A percentile compares a stretch with the other conserved stretches of the same genome.
Conservation (phyloP, 495 filamentous ascomycete species). For the Pyrenopolyporus hunteri region DNA sequence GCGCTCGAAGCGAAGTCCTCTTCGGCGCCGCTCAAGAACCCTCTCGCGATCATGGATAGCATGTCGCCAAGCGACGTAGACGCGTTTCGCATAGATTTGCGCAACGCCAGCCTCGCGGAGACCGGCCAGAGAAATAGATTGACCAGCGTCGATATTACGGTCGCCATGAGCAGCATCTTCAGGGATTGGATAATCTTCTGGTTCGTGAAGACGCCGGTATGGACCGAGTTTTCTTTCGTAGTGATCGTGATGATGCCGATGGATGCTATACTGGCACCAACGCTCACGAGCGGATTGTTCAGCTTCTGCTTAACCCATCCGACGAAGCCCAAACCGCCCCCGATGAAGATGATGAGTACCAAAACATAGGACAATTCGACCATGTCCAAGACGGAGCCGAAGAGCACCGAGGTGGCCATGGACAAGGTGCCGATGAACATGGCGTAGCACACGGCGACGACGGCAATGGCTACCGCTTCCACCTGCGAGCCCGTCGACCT, state of each 20-base stretch:
- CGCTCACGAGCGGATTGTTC: slow-evolving; percentile 85
- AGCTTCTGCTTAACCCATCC: slow-evolving; percentile 92
- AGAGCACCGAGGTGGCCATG: slow-evolving; percentile 83
- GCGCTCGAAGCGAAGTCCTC: slow-evolving; percentile 68
- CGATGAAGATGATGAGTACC: slow-evolving; percentile 85
- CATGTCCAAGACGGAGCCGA: slow-evolving; percentile 67
- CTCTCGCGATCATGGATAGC: slow-evolving; percentile 79
- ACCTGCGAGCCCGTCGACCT: slow-evolving; percentile 88
- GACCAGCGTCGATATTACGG: slow-evolving; percentile 73
- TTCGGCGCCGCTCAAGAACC: slow-evolving; percentile 86
- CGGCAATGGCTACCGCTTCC: slow-evolving; percentile 83
- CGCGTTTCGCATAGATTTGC: slow-evolving; percentile 73
- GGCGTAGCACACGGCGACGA: slow-evolving; percentile 82
- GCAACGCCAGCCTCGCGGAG: slow-evolving; percentile 77
- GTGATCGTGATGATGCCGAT: slow-evolving; percentile 89
- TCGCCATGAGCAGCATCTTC: slow-evolving; percentile 90
- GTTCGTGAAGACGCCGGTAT: slow-evolving; percentile 77
- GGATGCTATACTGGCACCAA: slow-evolving; percentile 88
- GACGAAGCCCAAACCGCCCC: slow-evolving; percentile 85
- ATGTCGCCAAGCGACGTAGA: slow-evolving; percentile 81
- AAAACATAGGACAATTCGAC: slow-evolving; percentile 77
- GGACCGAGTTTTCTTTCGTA: slow-evolving; percentile 89
- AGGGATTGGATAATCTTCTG: slow-evolving; percentile 86
- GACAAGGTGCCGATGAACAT: slow-evolving; percentile 80
- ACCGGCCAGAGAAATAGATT: slow-evolving; percentile 80